A percentile compares a stretch with the other conserved stretches of the same genome.
Evolutionary conservation across 208 protist species (phyloP).

Genomic region (Angomonas deanei): DNA sequence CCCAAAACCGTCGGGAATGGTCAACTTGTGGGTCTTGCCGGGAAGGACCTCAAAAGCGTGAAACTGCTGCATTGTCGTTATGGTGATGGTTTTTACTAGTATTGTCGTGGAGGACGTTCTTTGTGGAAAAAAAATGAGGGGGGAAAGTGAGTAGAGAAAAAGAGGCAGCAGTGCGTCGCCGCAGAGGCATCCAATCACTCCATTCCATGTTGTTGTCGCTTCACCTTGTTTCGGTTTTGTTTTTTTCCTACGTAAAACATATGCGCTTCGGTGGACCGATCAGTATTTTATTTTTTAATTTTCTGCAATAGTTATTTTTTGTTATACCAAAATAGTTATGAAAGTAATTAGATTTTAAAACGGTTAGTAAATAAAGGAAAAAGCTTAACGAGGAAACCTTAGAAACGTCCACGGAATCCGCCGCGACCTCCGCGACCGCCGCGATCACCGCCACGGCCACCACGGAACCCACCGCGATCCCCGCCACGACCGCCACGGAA

Average conservation of each 20-base stretch:
- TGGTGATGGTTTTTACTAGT: background rate
- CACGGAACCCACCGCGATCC: slow-evolving; percentile 59
- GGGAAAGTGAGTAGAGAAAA: background rate
- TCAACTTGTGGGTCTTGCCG: slow-evolving; percentile 57
- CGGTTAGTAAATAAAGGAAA: slow-evolving; percentile 4
- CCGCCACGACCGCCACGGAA: slow-evolving; percentile 48
- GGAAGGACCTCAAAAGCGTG: slow-evolving; percentile 72
- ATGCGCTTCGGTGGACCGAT: background rate
- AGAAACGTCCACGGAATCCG: slow-evolving; percentile 10
- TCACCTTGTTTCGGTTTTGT: background rate
- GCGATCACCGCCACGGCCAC: slow-evolving; percentile 17
- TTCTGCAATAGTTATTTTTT: background rate
- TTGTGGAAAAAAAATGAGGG: background rate
- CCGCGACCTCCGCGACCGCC: slow-evolving; percentile 7
- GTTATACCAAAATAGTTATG: too few relatives aligned
- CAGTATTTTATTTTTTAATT: slow-evolving; percentile 1
- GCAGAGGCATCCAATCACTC: background rate
- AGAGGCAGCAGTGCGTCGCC: slow-evolving; percentile 6
- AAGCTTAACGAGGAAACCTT: background rate
- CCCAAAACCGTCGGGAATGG: slow-evolving; percentile 36
- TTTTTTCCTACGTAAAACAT: slow-evolving; percentile 7
- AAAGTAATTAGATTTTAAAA: too few relatives aligned
- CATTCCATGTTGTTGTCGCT: background rate
- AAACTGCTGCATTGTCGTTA: slow-evolving; percentile 62
- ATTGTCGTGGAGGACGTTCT: background rate